Conservation (phyloP, 2,329 filamentous ascomycete genomes). For the Elsinoe perseae region DNA sequence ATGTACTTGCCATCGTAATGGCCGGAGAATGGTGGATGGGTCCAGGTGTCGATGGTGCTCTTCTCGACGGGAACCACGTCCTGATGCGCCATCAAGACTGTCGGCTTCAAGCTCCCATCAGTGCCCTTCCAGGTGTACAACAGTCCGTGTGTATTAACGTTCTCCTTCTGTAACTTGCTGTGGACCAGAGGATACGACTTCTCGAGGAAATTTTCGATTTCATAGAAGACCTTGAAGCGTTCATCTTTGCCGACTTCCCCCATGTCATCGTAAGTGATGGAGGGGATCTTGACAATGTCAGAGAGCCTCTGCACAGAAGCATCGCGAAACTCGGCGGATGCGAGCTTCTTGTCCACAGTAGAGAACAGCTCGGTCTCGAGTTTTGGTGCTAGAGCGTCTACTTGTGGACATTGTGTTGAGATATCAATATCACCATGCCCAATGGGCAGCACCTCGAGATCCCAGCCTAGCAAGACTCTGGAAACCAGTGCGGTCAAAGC, state of each 20-base stretch:
- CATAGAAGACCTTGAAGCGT: slow-evolving; percentile 48
- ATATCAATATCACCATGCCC: background rate
- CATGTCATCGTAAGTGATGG: slow-evolving; percentile 51
- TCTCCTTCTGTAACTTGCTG: slow-evolving; percentile 36
- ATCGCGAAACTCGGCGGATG: slow-evolving; percentile 27
- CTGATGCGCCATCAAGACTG: slow-evolving; percentile 50
- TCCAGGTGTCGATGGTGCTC: slow-evolving; percentile 42
- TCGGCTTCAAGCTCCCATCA: slow-evolving; percentile 46
- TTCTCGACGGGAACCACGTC: slow-evolving; percentile 48
- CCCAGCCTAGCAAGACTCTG: background rate
- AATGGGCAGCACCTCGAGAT: background rate
- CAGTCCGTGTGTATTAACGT: slow-evolving; percentile 55
- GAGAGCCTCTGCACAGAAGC: slow-evolving; percentile 42
- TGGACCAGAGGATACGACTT: slow-evolving; percentile 45
- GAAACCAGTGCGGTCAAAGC: background rate
- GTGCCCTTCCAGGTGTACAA: slow-evolving; percentile 53
- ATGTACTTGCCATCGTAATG: slow-evolving; percentile 48
- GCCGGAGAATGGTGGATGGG: slow-evolving; percentile 47
- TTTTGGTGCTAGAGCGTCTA: slow-evolving; percentile 17
- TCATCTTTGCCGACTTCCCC: slow-evolving; percentile 47
- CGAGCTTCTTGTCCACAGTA: slow-evolving; percentile 27
- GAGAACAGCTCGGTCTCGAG: slow-evolving; percentile 22
- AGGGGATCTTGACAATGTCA: slow-evolving; percentile 48
- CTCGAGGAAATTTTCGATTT: slow-evolving; percentile 43
- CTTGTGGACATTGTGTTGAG: slow-evolving; percentile 17